phyloP scores from a whole-genome alignment of 345 rosid genomes.

The Passiflora organensis region DNA sequence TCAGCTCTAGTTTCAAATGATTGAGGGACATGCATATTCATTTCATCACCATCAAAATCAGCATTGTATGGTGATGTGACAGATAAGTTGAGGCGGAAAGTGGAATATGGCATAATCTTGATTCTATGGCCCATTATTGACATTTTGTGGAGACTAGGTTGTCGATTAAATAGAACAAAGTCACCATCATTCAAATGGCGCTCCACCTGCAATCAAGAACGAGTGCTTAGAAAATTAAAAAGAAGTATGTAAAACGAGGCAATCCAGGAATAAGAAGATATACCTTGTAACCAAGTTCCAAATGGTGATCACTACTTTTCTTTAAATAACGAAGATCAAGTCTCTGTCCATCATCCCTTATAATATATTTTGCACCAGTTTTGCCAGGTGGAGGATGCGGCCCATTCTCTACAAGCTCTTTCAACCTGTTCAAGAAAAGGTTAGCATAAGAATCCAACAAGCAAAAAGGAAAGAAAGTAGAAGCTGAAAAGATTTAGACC shows the following conservation, averaged over 20 bases:
- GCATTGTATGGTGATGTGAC: constrained; percentile 99
- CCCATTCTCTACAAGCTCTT: constrained; percentile 93
- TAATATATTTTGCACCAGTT: constrained; percentile 94
- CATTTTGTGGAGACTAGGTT: constrained; percentile 98
- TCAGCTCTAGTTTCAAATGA: constrained; percentile 97
- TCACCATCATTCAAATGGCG: constrained; percentile 92
- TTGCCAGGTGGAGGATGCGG: constrained; percentile 98
- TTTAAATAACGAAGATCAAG: constrained; percentile 95
- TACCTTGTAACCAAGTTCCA: constrained; percentile 96
- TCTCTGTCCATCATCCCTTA: constrained; percentile 97
- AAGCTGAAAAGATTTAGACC: constrained; percentile 32
- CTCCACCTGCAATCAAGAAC: constrained; percentile 65
- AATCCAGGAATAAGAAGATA: neutral
- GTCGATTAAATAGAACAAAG: constrained; percentile 88
- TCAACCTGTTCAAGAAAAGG: constrained; percentile 45
- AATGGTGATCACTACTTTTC: constrained; percentile 97
- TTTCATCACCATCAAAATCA: constrained; percentile 99
- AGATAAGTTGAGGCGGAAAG: constrained; percentile 85
- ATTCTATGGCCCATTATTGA: constrained; percentile 97
- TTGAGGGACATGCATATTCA: constrained; percentile 99
- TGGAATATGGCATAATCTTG: constrained; percentile 96
- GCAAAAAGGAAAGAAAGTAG: neutral
- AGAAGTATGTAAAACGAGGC: neutral
- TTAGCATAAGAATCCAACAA: constrained; percentile 2
- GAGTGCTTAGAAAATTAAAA: neutral